Base-by-base conservation (phyloP, 129 eudicot genomes). In the Ambrosia artemisiifolia region DNA sequence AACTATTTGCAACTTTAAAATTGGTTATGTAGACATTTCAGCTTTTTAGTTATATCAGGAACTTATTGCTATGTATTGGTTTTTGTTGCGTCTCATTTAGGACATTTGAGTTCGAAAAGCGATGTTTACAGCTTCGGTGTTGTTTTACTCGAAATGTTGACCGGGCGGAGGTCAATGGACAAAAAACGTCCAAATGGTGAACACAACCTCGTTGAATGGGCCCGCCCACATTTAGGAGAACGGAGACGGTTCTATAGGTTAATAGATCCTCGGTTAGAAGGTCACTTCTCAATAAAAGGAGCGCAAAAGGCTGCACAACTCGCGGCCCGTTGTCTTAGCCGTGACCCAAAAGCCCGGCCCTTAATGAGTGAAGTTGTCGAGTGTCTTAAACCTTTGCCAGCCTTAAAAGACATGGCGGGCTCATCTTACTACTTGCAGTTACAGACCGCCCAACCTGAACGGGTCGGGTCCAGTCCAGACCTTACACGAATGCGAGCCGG, bases 161-260 rank as follows among this genome's bases (percentile, higher is more conserved):
- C 85, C 11, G 90, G 90, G 4, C 71, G 90, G 62, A 79, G 90
- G 80, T 81, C 88, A 65, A 84, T 84, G 88, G 88, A 84, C 88
- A 84, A 84, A 73, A 78, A 81, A 73, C 83, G 88, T 8, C 88
- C 88, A 70, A 81, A 81, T 5, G 85, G 85, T 55, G 88, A 84
- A 32, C 87, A 85, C 28, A 85, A 85, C 65, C 90, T 85, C 17
- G 90, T 85, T 8, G 90, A 85, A 51, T 85, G 90, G 90, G 90
- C 90, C 46, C 78, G 90, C 18, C 90, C 87, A 0, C 87, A 82
- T 57, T 77, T 83, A 49, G 73, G 83, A 63, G 90, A 85, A 51
- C 67, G 74, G 20, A 76, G 83, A 32, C 78, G 78, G 75, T 83
- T 85, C 54, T 85, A 85, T 40, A 79, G 83, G 78, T 53, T 85